Evolutionary conservation across 306 rosid genomes (phyloP).

Genomic region (Cucurbita argyrosperma): DNA sequence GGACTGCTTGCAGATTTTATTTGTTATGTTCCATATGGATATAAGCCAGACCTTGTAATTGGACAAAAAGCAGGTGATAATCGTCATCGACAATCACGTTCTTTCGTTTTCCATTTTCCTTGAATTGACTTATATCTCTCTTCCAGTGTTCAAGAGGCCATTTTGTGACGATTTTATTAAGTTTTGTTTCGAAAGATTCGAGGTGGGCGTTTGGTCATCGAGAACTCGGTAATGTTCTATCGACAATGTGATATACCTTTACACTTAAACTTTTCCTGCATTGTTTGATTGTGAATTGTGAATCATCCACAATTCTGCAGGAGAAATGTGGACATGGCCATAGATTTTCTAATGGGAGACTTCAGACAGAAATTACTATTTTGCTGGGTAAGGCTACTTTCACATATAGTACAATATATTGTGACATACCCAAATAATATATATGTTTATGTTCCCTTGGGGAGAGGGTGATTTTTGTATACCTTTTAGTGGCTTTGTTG

Average conservation of each 20-base stretch:
- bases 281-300: neutral
- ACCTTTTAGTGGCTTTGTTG: neutral
- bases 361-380: slow-evolving; percentile 48
- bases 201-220: slow-evolving; percentile 88
- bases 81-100: neutral
- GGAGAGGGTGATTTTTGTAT: neutral
- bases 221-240: slow-evolving; percentile 52
- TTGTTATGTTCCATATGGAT: slow-evolving; percentile 1
- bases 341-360: slow-evolving; percentile 37
- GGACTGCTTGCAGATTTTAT: slow-evolving; percentile 82
- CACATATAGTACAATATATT: neutral
- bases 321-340: slow-evolving; percentile 32
- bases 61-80: slow-evolving; percentile 41
- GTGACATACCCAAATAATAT: neutral
- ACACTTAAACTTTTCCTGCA: neutral
- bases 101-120: neutral
- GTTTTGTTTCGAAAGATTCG: slow-evolving; percentile 77
- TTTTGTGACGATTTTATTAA: slow-evolving; percentile 56
- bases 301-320: slow-evolving; percentile 21
- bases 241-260: neutral
- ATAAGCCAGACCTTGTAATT: slow-evolving; percentile 23
- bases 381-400: slow-evolving; percentile 55
- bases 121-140: slow-evolving; percentile 5
- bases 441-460: neutral
- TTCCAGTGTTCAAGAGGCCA: slow-evolving; percentile 90